Conservation (phyloP, 176 grass and related monocot species). For the sorghum (Sorghum bicolor) region Sorghum_bicolor_NCBIv3 NC_012872.2:57044501-57045000, state of each 20-base stretch:
- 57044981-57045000: background rate
- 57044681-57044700: slow-evolving; percentile 21
- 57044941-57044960: background rate
- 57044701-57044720: background rate
- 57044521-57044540: background rate
- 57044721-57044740: slow-evolving; percentile 33
- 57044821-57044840: slow-evolving; percentile 1
- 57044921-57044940: background rate
- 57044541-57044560: background rate
- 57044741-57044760: slow-evolving; percentile 15
- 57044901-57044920: background rate
- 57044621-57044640: background rate
- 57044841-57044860: slow-evolving; percentile 61
- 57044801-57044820: background rate
- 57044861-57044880: slow-evolving; percentile 81
- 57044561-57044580: background rate
- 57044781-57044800: slow-evolving; percentile 23
- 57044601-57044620: background rate
- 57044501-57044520: background rate
- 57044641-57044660: background rate
- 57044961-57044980: background rate
- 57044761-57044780: slow-evolving; percentile 4
- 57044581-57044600: background rate
- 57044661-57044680: background rate
- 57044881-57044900: background rate